Evolutionary conservation across 2,329 filamentous ascomycete species (phyloP), one percentile per base, ranked within the genome.

Genomic region (Calonectria henricotiae): DNA sequence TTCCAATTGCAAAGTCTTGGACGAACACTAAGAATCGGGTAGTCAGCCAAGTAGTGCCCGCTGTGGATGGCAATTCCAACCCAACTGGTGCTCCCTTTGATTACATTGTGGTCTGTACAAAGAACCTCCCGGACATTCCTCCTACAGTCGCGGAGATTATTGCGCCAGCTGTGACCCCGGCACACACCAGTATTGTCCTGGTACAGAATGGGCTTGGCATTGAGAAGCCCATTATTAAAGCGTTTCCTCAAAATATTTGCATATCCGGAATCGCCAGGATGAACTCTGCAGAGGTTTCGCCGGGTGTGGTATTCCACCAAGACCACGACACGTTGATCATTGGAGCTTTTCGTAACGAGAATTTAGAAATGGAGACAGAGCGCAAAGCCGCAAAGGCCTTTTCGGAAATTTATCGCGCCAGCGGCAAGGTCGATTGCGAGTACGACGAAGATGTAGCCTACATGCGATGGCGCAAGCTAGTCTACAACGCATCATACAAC

Each of bases 151-250:
- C 82, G 46, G 85, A 88, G 1, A 76, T 89, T 41, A 85, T 90
- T 39, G 74, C 76, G 0, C 86, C 87, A 0, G 88, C 87, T 2
- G 80, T 91, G 1, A 87, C 85, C 0, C 82, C 83, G 0, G 82
- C 81, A 1, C 80, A 85, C 27, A 90, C 89, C 0, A 83, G 83
- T 25, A 86, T 91, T 58, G 82, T 90, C 0, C 83, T 91, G 4
- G 80, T 89, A 6, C 89, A 91, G 70, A 91, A 91, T 73, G 89
- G 89, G 0, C 79, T 91, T 9, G 89, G 91, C 71, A 91, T 91
- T 70, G 88, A 91, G 71, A 85, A 83, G 41, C 87, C 88, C 0
- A 76, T 91, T 20, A 76, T 87, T 13, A 68, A 74, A 1, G 78
- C 80, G 0, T 89, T 89, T 73, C 88, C 89, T 0, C 62, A 76